A percentile compares a stretch with the other conserved stretches of the same genome.
Evolutionary conservation across 805 yeast species (phyloP).

Genomic region (Teunomyces atbi): DNA sequence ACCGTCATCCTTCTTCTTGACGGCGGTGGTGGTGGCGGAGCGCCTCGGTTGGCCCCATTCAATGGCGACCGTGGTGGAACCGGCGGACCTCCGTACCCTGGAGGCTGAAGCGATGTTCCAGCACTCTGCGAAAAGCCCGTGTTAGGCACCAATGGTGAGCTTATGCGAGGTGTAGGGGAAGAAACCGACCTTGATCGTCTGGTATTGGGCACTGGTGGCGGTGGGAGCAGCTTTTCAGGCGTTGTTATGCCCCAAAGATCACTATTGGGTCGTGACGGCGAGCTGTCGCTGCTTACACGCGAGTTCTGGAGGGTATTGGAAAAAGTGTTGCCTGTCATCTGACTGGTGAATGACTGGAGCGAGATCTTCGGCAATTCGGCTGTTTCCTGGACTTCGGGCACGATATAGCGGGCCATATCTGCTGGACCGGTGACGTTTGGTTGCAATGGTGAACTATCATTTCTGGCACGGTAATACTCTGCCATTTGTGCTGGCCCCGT

Average conservation of each 20-base stretch:
- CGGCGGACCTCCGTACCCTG: conserved; percentile 9
- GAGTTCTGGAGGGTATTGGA: conserved; percentile 37
- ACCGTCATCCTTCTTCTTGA: conserved; percentile 30
- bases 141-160: conserved; percentile 11
- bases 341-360: conserved; percentile 39
- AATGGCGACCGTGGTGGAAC: conserved; percentile 26
- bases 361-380: conserved; percentile 28
- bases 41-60: conserved; percentile 4
- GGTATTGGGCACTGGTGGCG: conserved; percentile 39
- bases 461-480: conserved; percentile 11
- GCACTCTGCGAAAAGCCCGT: background rate
- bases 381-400: conserved; percentile 16
- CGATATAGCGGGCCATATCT: conserved; percentile 34
- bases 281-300: conserved; percentile 13
- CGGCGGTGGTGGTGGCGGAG: conserved; percentile 45
- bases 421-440: conserved; percentile 32
- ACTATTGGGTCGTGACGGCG: conserved; percentile 7
- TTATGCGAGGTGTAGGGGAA: conserved; percentile 24
- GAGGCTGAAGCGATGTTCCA: background rate
- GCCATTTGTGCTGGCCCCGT: conserved; percentile 47
- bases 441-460: conserved; percentile 16
- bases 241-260: background rate
- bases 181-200: conserved; percentile 35
- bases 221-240: conserved; percentile 18
- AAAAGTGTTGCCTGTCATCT: conserved; percentile 39